A percentile compares a stretch with the other conserved stretches of the same genome.
These are phyloP conservation scores for Xylaria sp. DNA, from an alignment of 2,329 filamentous ascomycete species.

Conservation along the genomic window DNA sequence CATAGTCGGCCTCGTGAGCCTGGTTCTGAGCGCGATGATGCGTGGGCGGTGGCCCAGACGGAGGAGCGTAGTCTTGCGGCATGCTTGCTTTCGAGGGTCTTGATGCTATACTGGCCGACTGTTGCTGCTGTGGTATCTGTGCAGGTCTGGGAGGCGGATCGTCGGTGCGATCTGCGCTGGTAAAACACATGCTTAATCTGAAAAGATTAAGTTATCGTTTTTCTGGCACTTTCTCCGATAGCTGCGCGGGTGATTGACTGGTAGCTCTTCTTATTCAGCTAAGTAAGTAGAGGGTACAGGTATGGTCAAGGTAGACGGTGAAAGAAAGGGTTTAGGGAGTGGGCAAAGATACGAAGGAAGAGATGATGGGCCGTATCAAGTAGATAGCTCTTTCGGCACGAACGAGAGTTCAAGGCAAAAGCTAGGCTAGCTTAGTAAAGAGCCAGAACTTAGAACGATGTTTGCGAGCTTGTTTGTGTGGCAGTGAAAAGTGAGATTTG, in stretches of 20 bases:
- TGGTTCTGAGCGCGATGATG: conserved; percentile 24
- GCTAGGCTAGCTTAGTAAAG: background rate
- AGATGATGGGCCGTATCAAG: too few species aligned
- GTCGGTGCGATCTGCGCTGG: conserved; percentile 55
- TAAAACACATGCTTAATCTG: conserved; percentile 60
- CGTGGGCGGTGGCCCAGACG: conserved; percentile 28
- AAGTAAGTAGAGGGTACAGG: background rate
- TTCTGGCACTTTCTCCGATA: background rate
- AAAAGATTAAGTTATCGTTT: background rate
- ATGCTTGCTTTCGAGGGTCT: conserved; percentile 40
- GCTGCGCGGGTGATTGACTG: background rate
- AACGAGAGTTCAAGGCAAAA: background rate
- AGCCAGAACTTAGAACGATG: background rate
- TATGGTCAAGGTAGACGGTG: background rate
- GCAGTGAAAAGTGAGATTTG: conserved; percentile 32
- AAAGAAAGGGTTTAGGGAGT: background rate
- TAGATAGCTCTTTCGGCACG: too few species aligned
- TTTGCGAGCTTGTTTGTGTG: conserved; percentile 9
- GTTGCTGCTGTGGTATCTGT: conserved; percentile 42
- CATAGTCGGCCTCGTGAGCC: conserved; percentile 42
- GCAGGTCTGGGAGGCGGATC: conserved; percentile 56
- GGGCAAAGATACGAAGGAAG: background rate
- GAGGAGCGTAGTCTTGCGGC: conserved; percentile 38
- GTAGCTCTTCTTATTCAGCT: background rate
- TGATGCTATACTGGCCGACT: conserved; percentile 36